Evolutionary conservation across 805 yeast species (phyloP), one percentile per base, ranked within the genome.

Genomic region (Spathaspora girioi): DNA sequence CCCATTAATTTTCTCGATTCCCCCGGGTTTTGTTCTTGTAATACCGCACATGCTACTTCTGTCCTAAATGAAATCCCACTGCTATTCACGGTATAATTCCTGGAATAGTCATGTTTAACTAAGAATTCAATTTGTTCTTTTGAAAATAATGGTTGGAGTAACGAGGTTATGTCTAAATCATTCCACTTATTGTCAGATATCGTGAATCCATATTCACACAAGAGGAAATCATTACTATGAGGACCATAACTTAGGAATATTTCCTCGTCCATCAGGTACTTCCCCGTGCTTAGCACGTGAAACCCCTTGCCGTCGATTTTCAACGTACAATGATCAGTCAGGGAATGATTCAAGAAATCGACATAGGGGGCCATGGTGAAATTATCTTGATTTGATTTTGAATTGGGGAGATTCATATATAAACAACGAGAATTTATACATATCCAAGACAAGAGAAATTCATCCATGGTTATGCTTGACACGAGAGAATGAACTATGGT

Each of bases 331-430:
- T 81, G 84, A 42, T 76, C 79, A 5, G 77, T 75, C 38, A 71
- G 59, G 27, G 69, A 73, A 66, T 93, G 98, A 67, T 93, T 94
- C 48, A 93, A 70, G 64, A 89, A 87, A 69, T 93, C 99, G 20
- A 92, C 91, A 55, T 75, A 85, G 0, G 99, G 99, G 0, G 93
- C 97, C 81, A 93, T 71, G 1, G 98, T 89, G 71, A 93, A 84
- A 64, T 88, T 86, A 57, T 86, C 89, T 23, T 71, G 79, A 2
- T 63, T 62, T 15, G 73, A 69, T 51, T 78, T 76, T 35, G 78
- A 76, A 45, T 78, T 75, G 1, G 87, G 84, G 1, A 89, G 67
- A 2, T 79, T 77, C 84, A 86, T 84, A 64, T 90, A 92, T 5
- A 93, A 72, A 65, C 98, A 93, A 69, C 99, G 84, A 1, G 97